Base-by-base conservation (phyloP, 2,329 filamentous ascomycete genomes). In the Alternaria viburni region DNA sequence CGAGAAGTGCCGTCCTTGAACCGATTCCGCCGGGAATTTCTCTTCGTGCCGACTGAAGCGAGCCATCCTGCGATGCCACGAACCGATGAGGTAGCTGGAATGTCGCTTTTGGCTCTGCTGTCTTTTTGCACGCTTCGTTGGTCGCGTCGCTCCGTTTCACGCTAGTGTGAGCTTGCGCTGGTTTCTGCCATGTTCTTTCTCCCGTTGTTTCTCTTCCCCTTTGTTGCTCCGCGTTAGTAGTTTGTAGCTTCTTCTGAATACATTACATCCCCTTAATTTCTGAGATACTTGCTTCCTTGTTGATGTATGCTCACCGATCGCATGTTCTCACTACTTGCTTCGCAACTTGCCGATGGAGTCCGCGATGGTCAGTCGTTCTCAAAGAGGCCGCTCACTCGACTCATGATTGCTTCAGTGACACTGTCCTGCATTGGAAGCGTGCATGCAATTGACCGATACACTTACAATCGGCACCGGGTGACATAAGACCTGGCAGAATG, bases 1-100 rank as follows among this genome's bases (percentile, higher is more conserved):
- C 23, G 50, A 63, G 50, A 55, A 55, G 49, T 60, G 57, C 25
- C 36, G 17, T 46, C 36, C 54, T 26, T 56, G 41, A 56, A 28
- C 5, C 17, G 25, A 44, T 17, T 44, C n/a, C 36, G 21, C 30
- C 12, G 23, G 36, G 12, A 17, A 44, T 23, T 9, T 32, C 13
- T 26, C 54, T 30, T 46, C 25, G 15, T 41, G 10, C 15, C 21
- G 15, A n/a, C 23, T 10, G 23, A 21, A 21, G 25, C 13, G 25
- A 32, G 32, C 8, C 12, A 28, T 25, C n/a, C 25, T 19, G 19
- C 17, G 41, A 46, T 43, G 36, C n/a, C 23, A 21, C 41, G 5
- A 21, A 46, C 25, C 45, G 41, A 21, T 46, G 43, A n/a, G 41
- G 17, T 30, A 32, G 54, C 25, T 13, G 41, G 12, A n/a, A 15